Evolutionary conservation across 768 basidiomycete species (phyloP).

Genomic region (Peribolospora kevripleyi): DNA sequence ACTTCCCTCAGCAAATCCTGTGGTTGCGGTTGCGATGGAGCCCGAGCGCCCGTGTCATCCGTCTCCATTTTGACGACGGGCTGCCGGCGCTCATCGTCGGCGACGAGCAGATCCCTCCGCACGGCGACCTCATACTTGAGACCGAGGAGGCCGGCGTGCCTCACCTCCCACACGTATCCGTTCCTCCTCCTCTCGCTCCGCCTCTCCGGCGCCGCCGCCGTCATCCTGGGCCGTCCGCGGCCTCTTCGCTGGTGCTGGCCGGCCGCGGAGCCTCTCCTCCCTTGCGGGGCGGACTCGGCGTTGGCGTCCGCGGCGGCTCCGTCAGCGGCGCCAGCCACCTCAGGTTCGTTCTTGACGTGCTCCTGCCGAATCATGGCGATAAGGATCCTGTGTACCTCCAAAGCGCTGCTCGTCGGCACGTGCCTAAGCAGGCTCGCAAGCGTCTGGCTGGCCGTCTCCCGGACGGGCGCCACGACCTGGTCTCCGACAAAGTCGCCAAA

Average conservation of each 20-base stretch:
- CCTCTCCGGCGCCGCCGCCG: background rate
- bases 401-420: slow-evolving; percentile 57
- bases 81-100: slow-evolving; percentile 11
- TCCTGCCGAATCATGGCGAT: slow-evolving; percentile 86
- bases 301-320: slow-evolving; percentile 13
- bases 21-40: no score
- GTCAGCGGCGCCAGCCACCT: slow-evolving; percentile 16
- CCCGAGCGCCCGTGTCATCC: slow-evolving; percentile 21
- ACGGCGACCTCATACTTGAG: slow-evolving; percentile 98
- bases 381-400: slow-evolving; percentile 57
- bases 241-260: background rate
- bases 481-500: slow-evolving; percentile 96
- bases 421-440: slow-evolving; percentile 67
- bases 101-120: slow-evolving; percentile 51
- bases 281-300: background rate
- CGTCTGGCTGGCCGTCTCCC: slow-evolving; percentile 86
- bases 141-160: slow-evolving; percentile 90
- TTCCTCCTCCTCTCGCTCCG: slow-evolving; percentile 12
- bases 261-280: background rate
- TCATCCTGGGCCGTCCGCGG: background rate
- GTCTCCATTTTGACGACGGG: slow-evolving; percentile 9
- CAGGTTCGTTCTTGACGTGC: slow-evolving; percentile 22
- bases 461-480: slow-evolving; percentile 87
- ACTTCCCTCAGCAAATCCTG: slow-evolving; percentile 44
- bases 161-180: slow-evolving; percentile 73